Evolutionary conservation across 2,329 filamentous ascomycete species (phyloP), one percentile per base, ranked within the genome.

Genomic region (Exserohilum rostratum): DNA sequence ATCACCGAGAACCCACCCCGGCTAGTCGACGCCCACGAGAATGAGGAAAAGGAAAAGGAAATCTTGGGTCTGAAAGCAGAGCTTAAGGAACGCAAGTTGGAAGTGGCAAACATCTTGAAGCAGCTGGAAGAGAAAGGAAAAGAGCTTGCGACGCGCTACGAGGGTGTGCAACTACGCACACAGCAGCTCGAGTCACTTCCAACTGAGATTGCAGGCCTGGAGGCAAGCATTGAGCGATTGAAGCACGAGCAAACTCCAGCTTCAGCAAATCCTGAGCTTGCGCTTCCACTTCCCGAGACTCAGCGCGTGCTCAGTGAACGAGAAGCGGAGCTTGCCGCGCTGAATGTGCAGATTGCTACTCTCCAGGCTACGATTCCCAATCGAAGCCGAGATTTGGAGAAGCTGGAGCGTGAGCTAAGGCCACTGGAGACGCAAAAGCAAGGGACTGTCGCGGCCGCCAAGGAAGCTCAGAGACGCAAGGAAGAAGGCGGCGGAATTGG

Each of bases 1-100:
- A 96, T 98, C 65, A 91, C 96, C 13, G 91, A 91, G 60, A 90
- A 96, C 60, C 91, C 93, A 44, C 95, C 93, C 0, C 82, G 93
- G 13, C 89, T 98, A 40, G 90, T 96, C 53, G 88, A 88, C 35
- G 85, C 88, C 38, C 84, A 87, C 65, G 93, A 98, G 70, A 98
- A 97, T 71, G 60, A 70, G 3, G 67, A 66, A 35, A 71, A 73
- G 52, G 74, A 76, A 51, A 80, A 83, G 52, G 87, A 91, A 56
- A 79, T 91, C 13, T 82, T 81, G 3, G 84, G 85, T 11, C 80
- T 86, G 52, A 98, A 98, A 74, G 85, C 85, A 13, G 83, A 85
- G 44, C 82, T 98, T 30, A 91, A 95, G 73, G 83, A 85, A 37
- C 87, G 90, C 67, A 98, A 98, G 77, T 82, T 84, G 13, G 88